phyloP scores from a whole-genome alignment of 306 rosid genomes.

The Spatholobus suberectus region DNA sequence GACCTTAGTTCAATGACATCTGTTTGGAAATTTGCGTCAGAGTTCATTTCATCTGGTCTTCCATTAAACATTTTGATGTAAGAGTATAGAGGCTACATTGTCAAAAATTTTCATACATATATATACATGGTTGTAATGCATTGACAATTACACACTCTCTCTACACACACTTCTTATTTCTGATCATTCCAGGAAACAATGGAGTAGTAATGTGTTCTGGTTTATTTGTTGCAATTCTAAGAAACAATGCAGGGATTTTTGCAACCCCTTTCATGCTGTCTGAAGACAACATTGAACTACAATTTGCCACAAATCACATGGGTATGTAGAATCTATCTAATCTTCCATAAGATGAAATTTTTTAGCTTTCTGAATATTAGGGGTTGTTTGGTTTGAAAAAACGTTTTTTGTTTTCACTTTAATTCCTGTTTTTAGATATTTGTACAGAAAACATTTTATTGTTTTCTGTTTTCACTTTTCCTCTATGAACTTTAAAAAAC shows the following conservation, averaged over 20 bases:
- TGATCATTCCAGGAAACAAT: constrained; percentile 1
- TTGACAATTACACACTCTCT: too few species aligned
- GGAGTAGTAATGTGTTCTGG: constrained; percentile 17
- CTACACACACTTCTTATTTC: not conserved
- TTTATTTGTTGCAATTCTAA: constrained; percentile 48
- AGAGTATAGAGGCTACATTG: constrained; percentile 36
- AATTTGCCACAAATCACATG: constrained; percentile 84
- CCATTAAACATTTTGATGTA: constrained; percentile 82
- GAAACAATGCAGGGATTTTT: constrained; percentile 93
- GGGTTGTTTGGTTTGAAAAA: not conserved
- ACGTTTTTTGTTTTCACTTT: not conserved
- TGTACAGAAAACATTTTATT: not conserved
- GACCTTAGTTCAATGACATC: constrained; percentile 78
- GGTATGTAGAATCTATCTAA: constrained; percentile 48
- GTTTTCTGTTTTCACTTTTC: not conserved
- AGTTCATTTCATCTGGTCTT: constrained; percentile 56
- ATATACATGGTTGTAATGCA: not conserved
- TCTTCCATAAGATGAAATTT: not conserved
- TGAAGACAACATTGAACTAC: constrained; percentile 79
- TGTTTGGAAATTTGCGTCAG: constrained; percentile 69
- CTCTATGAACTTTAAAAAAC: too few species aligned
- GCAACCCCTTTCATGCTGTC: constrained; percentile 72
- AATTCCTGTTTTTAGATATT: not conserved
- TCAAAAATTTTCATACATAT: not conserved
- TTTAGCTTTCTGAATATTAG: not conserved